Base-by-base conservation (phyloP, 2,329 filamentous ascomycete species). In the Colletotrichum sp. region DNA sequence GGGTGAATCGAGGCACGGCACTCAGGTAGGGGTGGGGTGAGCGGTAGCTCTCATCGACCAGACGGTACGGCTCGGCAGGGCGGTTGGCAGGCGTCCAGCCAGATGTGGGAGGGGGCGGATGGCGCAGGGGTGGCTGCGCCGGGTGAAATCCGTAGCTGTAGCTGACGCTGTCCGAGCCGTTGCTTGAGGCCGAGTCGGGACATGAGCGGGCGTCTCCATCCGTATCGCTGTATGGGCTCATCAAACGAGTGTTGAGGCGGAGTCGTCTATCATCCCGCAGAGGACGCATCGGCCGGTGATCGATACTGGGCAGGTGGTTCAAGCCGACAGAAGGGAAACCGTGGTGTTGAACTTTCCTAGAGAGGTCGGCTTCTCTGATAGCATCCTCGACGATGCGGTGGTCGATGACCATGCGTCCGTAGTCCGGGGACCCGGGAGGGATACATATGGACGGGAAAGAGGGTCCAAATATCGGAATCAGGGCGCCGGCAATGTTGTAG, bases 391-490 rank as follows among this genome's bases (percentile, higher is more conserved):
- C 88, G 58, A 93, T 88, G 1, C 84, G 81, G 4, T 86, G 86
- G 71, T 91, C 88, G 79, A 96, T 95, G 26, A 89, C 84, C 93
- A 95, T 94, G 62, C 89, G 89, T 13, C 89, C 90, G 82, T 92
- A 95, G 16, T 89, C 88, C n/a, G 90, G 85, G 43, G 93, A 88
- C n/a, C 90, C 87, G 2, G 92, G 92, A 1, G 85, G 88, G 16
- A 93, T 86, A 83, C 97, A 99, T 61, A 92, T 85, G 5, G 88
- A 87, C 4, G 95, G 93, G 82, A 99, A 99, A 55, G 92, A 90
- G 15, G 92, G 90, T 0, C 97, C 97, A 83, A 99, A 99, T 75
- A 99, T 89, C 7, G 97, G 97, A 10, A 97, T 97, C 70, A 99
- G 87, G 0, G 94, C 96, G 73, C 93, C 93, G 16, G 96, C 93